Base-by-base conservation (phyloP, 179 eudicot species). In the Beta macrorhiza region DNA sequence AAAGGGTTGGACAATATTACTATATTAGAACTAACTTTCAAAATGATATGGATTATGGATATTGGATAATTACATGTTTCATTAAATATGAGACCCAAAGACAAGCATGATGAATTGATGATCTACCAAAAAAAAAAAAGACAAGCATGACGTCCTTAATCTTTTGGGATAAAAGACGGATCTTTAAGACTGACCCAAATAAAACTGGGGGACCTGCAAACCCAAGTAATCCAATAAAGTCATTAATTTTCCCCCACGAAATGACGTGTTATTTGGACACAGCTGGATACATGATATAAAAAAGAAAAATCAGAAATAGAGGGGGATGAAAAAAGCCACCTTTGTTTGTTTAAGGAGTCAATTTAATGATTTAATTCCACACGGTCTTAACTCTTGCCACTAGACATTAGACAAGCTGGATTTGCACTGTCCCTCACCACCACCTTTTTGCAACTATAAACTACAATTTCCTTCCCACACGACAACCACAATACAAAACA, bases 291-390 rank as follows among this genome's bases (percentile, higher is more conserved):
- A 3, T 3, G 0, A 49, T 51, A 5, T 25, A 1, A 22, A 0
- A 12, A 14, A 19, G 11, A 72, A 13, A 51, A 51, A 0, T 11
- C 20, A 5, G 19, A 14, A 22, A 5, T 2, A n/a, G 5, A 11
- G 17, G 9, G 5, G 17, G 12, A 29, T 29, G 32, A 14, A 47
- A 19, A 72, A 14, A 19, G 32, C 44, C 44, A 61, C 44, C 61
- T 72, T 72, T 72, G 76, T 25, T 25, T 25, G 25, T 52, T 53
- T 72, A 70, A 47, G 73, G 13, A 51, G 45, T 72, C 76, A 52
- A 52, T 22, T 20, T 20, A 7, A 37, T 37, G 42, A 37, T 37
- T 37, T 37, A 72, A 72, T 51, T 10, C 58, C 76, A 72, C 76
- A 72, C 76, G 76, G 61, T 19, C 53, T 25, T 25, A 25, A 25